These are phyloP conservation scores for Gossypium turneri DNA, from an alignment of 345 rosid species.

Conservation along the genomic window DNA sequence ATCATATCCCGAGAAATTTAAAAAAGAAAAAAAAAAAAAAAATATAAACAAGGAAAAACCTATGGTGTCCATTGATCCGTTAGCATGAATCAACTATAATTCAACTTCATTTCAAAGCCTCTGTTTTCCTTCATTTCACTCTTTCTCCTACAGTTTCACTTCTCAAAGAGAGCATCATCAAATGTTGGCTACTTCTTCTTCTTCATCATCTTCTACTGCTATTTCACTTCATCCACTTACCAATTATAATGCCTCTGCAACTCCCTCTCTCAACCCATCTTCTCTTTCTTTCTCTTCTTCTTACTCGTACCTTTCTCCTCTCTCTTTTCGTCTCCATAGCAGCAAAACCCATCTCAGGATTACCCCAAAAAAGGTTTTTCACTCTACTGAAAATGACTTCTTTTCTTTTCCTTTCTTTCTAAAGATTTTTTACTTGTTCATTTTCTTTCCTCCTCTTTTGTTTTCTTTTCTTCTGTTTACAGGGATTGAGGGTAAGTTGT, in stretches of 20 bases:
- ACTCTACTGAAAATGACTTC: not conserved
- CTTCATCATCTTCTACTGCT: slow-evolving; percentile 17
- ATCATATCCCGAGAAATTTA: too few species aligned
- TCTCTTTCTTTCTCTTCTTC: slow-evolving; percentile 25
- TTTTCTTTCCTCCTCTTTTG: not conserved
- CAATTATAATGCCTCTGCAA: slow-evolving; percentile 14
- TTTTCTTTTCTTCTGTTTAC: not conserved
- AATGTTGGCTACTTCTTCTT: slow-evolving; percentile 21
- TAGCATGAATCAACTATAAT: not conserved
- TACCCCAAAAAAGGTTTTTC: slow-evolving; percentile 32
- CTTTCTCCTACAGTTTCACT: not conserved
- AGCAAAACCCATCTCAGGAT: slow-evolving; percentile 19
- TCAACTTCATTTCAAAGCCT: not conserved
- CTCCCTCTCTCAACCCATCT: slow-evolving; percentile 27
- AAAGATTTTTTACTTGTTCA: not conserved
- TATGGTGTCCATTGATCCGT: slow-evolving; percentile 40
- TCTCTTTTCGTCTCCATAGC: slow-evolving; percentile 21
- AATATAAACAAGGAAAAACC: not conserved
- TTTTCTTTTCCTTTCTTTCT: not conserved
- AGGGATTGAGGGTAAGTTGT: slow-evolving; percentile 47
- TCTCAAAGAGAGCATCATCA: not conserved
- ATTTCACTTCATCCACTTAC: slow-evolving; percentile 25
- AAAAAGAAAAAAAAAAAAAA: not conserved
- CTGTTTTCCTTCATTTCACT: not conserved
- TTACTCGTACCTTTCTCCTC: slow-evolving; percentile 22